Base-by-base conservation (phyloP, 2,329 filamentous ascomycete genomes). In the Escovopsis sp. region DNA sequence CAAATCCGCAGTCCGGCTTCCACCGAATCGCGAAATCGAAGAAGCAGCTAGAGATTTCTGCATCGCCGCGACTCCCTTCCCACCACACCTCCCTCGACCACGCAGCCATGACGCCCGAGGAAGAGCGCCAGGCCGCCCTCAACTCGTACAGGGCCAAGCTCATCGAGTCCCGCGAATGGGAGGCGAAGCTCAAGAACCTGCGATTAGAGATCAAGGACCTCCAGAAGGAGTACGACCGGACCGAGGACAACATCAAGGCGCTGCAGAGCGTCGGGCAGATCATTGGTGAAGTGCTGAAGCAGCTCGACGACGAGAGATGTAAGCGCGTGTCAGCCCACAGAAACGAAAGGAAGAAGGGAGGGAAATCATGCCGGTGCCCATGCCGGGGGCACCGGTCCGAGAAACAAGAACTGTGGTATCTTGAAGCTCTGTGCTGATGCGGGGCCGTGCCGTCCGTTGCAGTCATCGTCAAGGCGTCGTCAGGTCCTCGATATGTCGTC, bases 401-500 rank as follows among this genome's bases (percentile, higher is more conserved):
- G 28, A 7, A 32, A 9, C 28, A 10, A 32, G 11, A 32, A 7
- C 28, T 23, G 23, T 23, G 23, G 23, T 23, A 6, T 23, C 23
- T 4, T 23, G 28, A 9, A 32, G 28, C 28, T 32, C 7, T n/a
- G 26, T 45, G 40, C 43, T 51, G 35, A 50, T 37, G 11, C 34
- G 12, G 38, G 26, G 11, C 37, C 32, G 8, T 32, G 8, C 28
- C 28, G 4, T 3, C 3, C 28, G 4, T 9, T 48, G 39, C 57
- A 95, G 88, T 95, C 67, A 96, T 96, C 57, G 91, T 96, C 59
- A 96, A 96, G 67, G 93, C 91, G 44, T 98, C 93, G 10, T 94
- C 87, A 34, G 91, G 91, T 26, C 91, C 91, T 47, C 78, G 91
- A 69, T 98, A 98, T 67, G 93, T 98, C 46, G 91, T 98, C 54